A percentile compares a stretch with the other conserved stretches of the same genome.
Conservation (phyloP, 139 green algal species). For the Pleodorina starrii region DNA sequence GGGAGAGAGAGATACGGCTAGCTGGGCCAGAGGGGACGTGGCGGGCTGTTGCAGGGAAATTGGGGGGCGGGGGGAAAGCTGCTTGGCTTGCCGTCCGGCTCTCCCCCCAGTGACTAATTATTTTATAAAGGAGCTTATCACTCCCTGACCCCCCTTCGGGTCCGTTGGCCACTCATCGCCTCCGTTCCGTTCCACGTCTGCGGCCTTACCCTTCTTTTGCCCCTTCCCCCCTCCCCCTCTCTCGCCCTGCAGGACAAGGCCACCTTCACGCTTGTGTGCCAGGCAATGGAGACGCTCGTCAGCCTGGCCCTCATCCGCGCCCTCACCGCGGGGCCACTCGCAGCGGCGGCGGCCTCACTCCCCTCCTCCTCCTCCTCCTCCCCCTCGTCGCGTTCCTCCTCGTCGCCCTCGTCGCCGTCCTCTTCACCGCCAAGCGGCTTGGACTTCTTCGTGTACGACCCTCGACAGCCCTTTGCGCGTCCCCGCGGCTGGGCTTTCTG, state of each 20-base stretch:
- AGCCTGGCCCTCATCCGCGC: conserved; percentile 69
- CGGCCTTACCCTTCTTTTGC: no score
- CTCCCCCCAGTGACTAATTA: no score
- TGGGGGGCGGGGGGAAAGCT: no score
- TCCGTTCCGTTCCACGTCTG: no score
- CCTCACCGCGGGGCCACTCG: conserved; percentile 46
- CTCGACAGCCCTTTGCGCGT: conserved; percentile 68
- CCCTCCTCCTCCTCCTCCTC: neutral
- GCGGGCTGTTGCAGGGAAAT: no score
- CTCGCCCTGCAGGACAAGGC: conserved; percentile 44
- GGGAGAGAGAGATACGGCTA: no score
- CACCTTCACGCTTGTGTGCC: conserved; percentile 55
- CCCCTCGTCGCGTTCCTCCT: neutral
- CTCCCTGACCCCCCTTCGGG: no score
- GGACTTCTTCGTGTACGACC: conserved; percentile 63
- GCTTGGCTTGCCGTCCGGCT: no score
- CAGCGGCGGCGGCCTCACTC: neutral
- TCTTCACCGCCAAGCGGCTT: neutral
- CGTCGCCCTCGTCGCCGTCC: neutral
- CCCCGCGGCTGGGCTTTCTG: conserved; percentile 84
- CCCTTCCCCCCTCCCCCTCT: no score
- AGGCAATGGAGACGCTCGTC: conserved; percentile 73
- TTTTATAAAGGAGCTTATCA: no score
- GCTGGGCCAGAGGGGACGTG: no score
- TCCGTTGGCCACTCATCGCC: no score